Percentiles rank a stretch among this genome's conserved stretches.
These are phyloP conservation scores for Phytophthora brassicae DNA, from an alignment of 352 stramenopile species.

Conservation along the genomic window DNA sequence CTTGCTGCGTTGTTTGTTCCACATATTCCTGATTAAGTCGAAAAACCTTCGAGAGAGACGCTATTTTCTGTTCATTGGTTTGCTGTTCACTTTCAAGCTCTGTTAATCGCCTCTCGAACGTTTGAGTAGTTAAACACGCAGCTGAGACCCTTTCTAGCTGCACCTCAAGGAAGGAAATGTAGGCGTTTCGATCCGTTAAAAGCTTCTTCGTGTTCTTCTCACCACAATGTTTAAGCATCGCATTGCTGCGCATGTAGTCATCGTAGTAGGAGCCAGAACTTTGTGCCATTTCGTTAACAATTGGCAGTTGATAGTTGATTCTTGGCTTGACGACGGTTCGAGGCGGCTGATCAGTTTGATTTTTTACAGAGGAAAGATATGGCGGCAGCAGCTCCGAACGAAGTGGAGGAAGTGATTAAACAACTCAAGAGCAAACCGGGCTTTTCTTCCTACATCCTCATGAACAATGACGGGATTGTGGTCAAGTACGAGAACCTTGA, in stretches of 20 bases:
- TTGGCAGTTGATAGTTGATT: slow-evolving; percentile 5
- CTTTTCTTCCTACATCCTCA: slow-evolving; percentile 90
- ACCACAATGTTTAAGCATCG: slow-evolving; percentile 63
- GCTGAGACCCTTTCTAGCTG: slow-evolving; percentile 87
- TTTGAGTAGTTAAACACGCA: slow-evolving; percentile 71
- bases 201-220: slow-evolving; percentile 68
- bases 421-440: slow-evolving; percentile 90
- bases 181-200: slow-evolving; percentile 81
- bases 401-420: slow-evolving; percentile 93
- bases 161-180: slow-evolving; percentile 88
- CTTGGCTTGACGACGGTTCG: slow-evolving; percentile 15
- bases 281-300: slow-evolving; percentile 17
- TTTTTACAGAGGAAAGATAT: slow-evolving; percentile 33
- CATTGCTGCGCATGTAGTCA: slow-evolving; percentile 80
- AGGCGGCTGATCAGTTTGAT: background rate
- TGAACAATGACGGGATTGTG: slow-evolving; percentile 94
- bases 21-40: slow-evolving; percentile 74
- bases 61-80: slow-evolving; percentile 54
- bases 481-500: slow-evolving; percentile 93
- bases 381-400: slow-evolving; percentile 80
- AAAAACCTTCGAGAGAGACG: slow-evolving; percentile 70
- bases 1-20: slow-evolving; percentile 55
- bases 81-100: slow-evolving; percentile 53
- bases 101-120: slow-evolving; percentile 60
- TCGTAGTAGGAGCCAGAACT: slow-evolving; percentile 74